Evolutionary conservation across 306 rosid genomes (phyloP).

Genomic region (Albizia julibrissin): DNA sequence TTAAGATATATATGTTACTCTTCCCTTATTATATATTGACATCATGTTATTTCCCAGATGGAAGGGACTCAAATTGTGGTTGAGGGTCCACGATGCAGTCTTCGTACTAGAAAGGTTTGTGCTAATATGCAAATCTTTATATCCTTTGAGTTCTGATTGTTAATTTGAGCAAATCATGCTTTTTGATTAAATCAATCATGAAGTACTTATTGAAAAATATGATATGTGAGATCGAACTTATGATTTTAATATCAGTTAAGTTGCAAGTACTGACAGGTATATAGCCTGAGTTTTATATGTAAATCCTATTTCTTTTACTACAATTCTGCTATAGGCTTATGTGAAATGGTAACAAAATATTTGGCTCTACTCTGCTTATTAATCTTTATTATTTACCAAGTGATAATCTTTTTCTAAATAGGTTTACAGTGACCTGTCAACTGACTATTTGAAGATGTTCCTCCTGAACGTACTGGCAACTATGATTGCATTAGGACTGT

Average conservation of each 20-base stretch:
- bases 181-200: neutral
- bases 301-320: neutral
- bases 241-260: neutral
- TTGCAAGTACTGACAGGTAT: neutral
- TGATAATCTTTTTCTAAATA: slow-evolving; percentile 29
- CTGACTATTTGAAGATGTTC: slow-evolving; percentile 87
- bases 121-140: too few relatives aligned
- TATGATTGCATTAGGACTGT: slow-evolving; percentile 81
- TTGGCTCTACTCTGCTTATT: neutral
- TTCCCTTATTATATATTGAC: too few relatives aligned
- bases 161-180: neutral
- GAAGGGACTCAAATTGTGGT: too few relatives aligned
- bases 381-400: slow-evolving; percentile 22
- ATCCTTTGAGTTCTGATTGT: too few relatives aligned
- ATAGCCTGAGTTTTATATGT: neutral
- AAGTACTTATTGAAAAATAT: neutral
- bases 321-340: neutral
- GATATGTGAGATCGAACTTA: neutral
- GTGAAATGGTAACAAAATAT: too few relatives aligned
- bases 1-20: too few relatives aligned
- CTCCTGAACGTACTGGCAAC: slow-evolving; percentile 89
- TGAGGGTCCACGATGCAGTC: too few relatives aligned
- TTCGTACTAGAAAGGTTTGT: too few relatives aligned
- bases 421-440: slow-evolving; percentile 92
- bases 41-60: too few relatives aligned